These are phyloP conservation scores for Arxiozyma bovina DNA, from an alignment of 1,139 yeast species.

Conservation along the genomic window DNA sequence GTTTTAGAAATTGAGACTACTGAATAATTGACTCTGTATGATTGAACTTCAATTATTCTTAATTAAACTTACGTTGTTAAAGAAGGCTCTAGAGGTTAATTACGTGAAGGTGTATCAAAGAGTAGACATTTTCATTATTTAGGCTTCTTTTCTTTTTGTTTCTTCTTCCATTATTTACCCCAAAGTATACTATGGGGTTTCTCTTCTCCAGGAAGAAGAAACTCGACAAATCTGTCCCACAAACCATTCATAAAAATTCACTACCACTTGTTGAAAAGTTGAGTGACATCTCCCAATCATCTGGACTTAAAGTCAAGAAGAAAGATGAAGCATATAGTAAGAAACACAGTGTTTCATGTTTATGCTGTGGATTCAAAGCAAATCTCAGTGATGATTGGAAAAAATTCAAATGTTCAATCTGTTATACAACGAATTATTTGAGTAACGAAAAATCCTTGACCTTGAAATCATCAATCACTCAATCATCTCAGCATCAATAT, in stretches of 20 bases:
- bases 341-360: conserved; percentile 7
- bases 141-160: background rate
- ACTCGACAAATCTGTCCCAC: background rate
- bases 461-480: background rate
- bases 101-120: no score
- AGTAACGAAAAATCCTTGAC: background rate
- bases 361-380: conserved; percentile 56
- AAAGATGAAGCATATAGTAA: background rate
- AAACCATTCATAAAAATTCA: background rate
- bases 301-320: background rate
- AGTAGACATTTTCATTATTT: no score
- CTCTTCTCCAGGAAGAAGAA: conserved; percentile 1
- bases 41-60: no score
- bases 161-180: background rate
- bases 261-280: no score
- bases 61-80: no score
- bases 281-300: background rate
- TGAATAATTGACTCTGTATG: no score
- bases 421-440: conserved; percentile 37
- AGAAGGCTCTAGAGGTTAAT: no score
- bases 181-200: background rate
- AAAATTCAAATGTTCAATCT: conserved; percentile 50
- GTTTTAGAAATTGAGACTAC: no score
- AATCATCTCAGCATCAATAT: background rate
- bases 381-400: conserved; percentile 39